Evolutionary conservation across 208 protist genomes (phyloP).

Genomic region (Tritrichomonas foetus): DNA sequence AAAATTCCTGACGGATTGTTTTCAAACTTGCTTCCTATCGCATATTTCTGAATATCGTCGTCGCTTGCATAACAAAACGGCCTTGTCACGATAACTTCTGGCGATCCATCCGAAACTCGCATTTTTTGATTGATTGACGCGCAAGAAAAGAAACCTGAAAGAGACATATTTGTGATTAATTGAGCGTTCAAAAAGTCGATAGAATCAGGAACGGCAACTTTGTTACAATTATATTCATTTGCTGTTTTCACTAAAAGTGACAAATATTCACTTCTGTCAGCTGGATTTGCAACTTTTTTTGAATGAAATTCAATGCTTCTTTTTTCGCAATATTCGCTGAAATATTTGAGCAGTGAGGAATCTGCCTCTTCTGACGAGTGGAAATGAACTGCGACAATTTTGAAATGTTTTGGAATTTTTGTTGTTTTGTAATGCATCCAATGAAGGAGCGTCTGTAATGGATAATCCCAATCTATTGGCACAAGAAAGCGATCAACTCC

Average conservation of each 20-base stretch:
- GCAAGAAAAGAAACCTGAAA: background rate
- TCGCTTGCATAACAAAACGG: conserved; percentile 14
- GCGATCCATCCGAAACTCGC: background rate
- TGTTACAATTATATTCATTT: background rate
- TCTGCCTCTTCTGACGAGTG: background rate
- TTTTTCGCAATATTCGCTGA: background rate
- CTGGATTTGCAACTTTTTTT: background rate
- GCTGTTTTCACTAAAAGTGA: background rate
- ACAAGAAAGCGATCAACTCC: background rate
- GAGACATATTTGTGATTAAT: background rate
- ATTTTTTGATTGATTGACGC: background rate
- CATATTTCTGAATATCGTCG: background rate
- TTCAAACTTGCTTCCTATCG: background rate
- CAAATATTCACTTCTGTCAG: no score
- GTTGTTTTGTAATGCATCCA: background rate
- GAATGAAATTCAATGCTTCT: background rate
- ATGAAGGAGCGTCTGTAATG: background rate
- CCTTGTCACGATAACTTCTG: background rate
- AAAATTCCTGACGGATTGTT: background rate
- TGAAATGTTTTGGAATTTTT: background rate
- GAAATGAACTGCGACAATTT: background rate
- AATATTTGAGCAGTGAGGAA: no score
- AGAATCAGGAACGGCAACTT: background rate
- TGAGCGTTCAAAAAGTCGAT: background rate
- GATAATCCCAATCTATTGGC: background rate